phyloP scores from a whole-genome alignment of 2,329 filamentous ascomycete genomes.

The Aspergillus piperis region DNA sequence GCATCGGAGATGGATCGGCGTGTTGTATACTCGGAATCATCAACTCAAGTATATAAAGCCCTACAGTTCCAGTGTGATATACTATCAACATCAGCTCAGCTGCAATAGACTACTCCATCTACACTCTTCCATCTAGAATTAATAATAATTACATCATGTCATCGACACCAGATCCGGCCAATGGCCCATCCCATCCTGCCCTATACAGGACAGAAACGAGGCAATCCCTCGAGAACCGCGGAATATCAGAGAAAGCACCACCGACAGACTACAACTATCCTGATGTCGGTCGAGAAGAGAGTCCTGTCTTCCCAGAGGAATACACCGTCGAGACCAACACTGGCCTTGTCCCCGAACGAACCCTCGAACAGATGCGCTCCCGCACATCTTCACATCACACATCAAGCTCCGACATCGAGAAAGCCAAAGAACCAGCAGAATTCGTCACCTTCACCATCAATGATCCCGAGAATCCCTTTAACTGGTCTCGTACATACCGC shows the following conservation, averaged over 20 bases:
- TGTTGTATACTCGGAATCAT: not conserved
- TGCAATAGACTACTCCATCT: no score
- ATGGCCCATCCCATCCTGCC: not conserved
- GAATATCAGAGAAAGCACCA: constrained; percentile 25
- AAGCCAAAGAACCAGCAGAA: constrained; percentile 21
- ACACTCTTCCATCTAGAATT: not conserved
- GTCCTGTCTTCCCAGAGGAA: constrained; percentile 19
- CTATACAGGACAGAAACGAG: constrained; percentile 21
- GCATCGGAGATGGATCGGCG: constrained; percentile 5
- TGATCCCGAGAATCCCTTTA: constrained; percentile 75
- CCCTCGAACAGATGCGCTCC: constrained; percentile 14
- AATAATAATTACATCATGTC: not conserved
- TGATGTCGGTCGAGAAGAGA: constrained; percentile 17
- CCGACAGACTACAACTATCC: constrained; percentile 35
- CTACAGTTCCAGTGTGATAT: not conserved
- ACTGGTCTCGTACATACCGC: constrained; percentile 72
- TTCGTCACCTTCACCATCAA: constrained; percentile 65
- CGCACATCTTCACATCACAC: constrained; percentile 1
- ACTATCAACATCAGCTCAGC: not conserved
- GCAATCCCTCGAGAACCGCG: constrained; percentile 25
- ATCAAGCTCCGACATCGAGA: constrained; percentile 22
- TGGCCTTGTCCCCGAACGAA: constrained; percentile 15
- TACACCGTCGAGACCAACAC: constrained; percentile 17
- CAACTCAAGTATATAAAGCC: not conserved
- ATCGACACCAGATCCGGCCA: not conserved